Evolutionary conservation across 2,329 filamentous ascomycete species (phyloP).

Genomic region (Colletotrichum sp.): DNA sequence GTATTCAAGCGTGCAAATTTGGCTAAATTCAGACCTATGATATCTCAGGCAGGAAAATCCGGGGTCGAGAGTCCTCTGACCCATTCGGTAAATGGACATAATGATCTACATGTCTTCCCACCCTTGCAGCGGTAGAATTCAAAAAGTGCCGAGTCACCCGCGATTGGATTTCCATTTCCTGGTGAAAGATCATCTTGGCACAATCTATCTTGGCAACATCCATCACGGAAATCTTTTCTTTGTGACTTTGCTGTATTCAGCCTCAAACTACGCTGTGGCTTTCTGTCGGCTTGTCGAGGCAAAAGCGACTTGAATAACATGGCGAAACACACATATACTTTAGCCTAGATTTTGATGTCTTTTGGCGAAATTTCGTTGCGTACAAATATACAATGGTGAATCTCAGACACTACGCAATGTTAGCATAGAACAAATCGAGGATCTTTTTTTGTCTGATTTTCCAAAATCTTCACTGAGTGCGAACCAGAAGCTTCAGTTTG

Average conservation of each 20-base stretch:
- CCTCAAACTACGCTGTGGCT: background rate
- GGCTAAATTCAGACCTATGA: background rate
- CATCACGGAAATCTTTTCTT: background rate
- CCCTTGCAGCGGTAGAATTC: background rate
- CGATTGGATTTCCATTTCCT: background rate
- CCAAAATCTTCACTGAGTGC: background rate
- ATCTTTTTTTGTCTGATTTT: background rate
- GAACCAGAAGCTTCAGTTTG: background rate
- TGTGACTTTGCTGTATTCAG: background rate
- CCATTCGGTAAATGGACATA: background rate
- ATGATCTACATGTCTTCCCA: background rate
- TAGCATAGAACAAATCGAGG: background rate
- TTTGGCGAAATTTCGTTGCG: background rate
- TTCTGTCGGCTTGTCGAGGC: background rate
- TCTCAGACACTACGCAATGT: background rate
- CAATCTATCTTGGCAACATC: background rate
- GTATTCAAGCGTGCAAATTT: background rate
- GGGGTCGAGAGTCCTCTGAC: background rate
- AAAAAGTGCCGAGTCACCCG: background rate
- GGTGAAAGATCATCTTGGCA: background rate
- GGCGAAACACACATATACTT: background rate
- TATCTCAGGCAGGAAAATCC: background rate
- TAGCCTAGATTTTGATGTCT: background rate
- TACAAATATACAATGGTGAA: background rate
- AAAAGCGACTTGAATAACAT: background rate